Evolutionary conservation across 208 protist genomes (phyloP).

Genomic region (Trypanosoma vivax): DNA sequence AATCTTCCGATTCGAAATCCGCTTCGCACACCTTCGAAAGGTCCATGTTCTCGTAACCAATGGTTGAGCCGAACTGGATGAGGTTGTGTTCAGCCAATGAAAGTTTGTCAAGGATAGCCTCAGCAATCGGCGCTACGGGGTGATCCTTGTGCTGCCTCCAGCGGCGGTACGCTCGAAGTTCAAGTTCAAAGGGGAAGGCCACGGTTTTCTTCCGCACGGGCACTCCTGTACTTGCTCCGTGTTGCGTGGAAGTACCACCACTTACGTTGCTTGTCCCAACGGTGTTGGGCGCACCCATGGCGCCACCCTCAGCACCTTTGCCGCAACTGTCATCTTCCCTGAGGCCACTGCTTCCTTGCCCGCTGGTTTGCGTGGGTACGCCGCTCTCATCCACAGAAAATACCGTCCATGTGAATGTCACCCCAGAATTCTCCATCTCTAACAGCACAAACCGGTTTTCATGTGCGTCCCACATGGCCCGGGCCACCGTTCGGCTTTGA

Average conservation of each 20-base stretch:
- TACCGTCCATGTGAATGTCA: constrained; percentile 76
- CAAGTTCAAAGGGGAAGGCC: constrained; percentile 81
- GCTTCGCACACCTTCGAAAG: constrained; percentile 72
- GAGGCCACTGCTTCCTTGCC: too few relatives aligned
- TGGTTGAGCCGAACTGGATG: constrained; percentile 66
- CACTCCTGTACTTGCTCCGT: constrained; percentile 1
- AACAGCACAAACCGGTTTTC: constrained; percentile 67
- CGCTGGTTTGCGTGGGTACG: not conserved
- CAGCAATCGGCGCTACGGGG: constrained; percentile 54
- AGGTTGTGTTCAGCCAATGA: constrained; percentile 75
- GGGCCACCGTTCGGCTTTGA: constrained; percentile 63
- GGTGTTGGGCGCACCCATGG: not conserved
- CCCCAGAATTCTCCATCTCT: constrained; percentile 78
- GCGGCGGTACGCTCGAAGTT: constrained; percentile 70
- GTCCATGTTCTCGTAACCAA: constrained; percentile 77
- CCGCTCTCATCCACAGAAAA: constrained; percentile 79
- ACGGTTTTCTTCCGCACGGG: constrained; percentile 67
- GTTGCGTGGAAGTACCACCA: not conserved
- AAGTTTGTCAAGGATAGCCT: constrained; percentile 79
- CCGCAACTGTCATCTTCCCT: not conserved
- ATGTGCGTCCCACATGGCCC: constrained; percentile 73
- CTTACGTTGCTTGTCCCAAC: not conserved
- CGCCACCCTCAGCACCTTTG: constrained; percentile 2
- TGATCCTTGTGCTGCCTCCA: constrained; percentile 76
- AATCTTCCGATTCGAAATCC: constrained; percentile 73